These are phyloP conservation scores for Yamadazyma phyllophila DNA, from an alignment of 805 yeast species.

Conservation along the genomic window DNA sequence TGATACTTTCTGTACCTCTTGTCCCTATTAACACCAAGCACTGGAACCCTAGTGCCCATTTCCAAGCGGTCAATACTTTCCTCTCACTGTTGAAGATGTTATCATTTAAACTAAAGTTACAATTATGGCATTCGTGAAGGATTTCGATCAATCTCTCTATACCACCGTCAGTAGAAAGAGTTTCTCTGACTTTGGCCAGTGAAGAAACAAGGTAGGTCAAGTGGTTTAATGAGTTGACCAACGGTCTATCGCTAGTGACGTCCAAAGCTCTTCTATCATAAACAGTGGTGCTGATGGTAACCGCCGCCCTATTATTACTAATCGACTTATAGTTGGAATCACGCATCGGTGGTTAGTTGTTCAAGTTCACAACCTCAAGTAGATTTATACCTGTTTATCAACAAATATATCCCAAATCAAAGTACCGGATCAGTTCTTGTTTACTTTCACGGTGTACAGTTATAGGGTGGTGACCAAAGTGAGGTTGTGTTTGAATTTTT, in stretches of 20 bases:
- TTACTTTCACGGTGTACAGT: neutral
- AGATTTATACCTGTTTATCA: neutral
- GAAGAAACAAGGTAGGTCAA: slow-evolving; percentile 83
- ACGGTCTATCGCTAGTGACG: slow-evolving; percentile 82
- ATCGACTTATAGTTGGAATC: slow-evolving; percentile 84
- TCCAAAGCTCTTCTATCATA: slow-evolving; percentile 93
- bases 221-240: slow-evolving; percentile 88
- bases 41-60: slow-evolving; percentile 94
- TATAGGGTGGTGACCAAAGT: neutral
- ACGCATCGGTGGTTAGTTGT: slow-evolving; percentile 53
- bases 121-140: slow-evolving; percentile 69
- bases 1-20: slow-evolving; percentile 82
- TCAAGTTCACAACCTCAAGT: neutral
- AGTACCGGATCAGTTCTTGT: neutral
- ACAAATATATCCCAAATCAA: too few relatives aligned
- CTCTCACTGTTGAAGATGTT: slow-evolving; percentile 36
- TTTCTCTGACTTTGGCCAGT: slow-evolving; percentile 86
- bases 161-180: slow-evolving; percentile 87
- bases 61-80: slow-evolving; percentile 79
- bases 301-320: slow-evolving; percentile 83
- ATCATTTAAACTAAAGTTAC: slow-evolving; percentile 28
- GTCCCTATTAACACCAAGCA: slow-evolving; percentile 90
- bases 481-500: slow-evolving; percentile 2
- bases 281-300: slow-evolving; percentile 80
- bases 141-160: slow-evolving; percentile 83